A percentile compares a stretch with the other conserved stretches of the same genome.
Conservation (phyloP, 2,329 filamentous ascomycete species). For the Aspergillus jensenii region DNA sequence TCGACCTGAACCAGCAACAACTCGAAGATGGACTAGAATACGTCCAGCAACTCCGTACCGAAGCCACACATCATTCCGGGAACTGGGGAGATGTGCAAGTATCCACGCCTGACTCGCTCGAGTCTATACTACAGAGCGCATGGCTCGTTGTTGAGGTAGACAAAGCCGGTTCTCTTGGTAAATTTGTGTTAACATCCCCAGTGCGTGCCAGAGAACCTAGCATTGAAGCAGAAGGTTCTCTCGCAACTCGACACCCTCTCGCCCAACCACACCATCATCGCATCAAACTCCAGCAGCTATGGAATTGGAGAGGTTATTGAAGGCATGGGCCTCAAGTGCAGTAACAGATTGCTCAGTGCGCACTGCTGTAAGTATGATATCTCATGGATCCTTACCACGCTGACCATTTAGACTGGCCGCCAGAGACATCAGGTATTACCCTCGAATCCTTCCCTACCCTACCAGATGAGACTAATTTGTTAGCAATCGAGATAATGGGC, state of each 20-base stretch:
- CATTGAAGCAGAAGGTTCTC: background rate
- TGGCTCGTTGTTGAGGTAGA: background rate
- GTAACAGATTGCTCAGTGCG: background rate
- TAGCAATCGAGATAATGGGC: background rate
- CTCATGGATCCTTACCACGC: background rate
- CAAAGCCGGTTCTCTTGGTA: background rate
- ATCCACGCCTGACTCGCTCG: background rate
- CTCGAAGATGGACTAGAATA: background rate
- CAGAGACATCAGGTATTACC: background rate
- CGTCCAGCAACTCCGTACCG: background rate
- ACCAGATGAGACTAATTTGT: background rate
- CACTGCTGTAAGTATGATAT: background rate
- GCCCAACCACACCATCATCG: background rate
- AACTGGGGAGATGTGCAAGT: background rate
- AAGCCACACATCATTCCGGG: background rate
- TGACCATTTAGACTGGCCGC: background rate
- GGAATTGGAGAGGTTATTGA: background rate
- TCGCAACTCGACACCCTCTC: background rate
- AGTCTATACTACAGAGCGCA: background rate
- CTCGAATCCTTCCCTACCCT: background rate
- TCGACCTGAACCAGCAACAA: background rate
- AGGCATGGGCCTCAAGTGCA: background rate
- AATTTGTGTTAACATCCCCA: background rate
- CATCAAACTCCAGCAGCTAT: background rate
- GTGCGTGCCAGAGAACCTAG: background rate